Percentiles rank a stretch among this genome's conserved stretches.
Conservation (phyloP, 306 rosid genomes). For the Carpinus fangiana region DNA sequence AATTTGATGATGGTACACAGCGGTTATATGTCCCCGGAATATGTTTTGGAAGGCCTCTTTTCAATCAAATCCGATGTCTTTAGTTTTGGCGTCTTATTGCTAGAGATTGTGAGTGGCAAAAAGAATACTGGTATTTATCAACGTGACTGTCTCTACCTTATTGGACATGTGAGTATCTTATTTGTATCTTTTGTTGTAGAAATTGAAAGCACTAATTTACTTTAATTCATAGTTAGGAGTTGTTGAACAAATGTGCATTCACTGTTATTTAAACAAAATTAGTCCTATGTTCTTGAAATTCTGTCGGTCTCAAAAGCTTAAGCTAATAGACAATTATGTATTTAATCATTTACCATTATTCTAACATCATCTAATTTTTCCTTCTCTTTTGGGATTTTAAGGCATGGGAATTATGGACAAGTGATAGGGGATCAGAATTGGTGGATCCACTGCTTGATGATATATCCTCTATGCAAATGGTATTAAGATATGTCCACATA, state of each 20-base stretch:
- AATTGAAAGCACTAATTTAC: background rate
- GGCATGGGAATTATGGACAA: constrained; percentile 45
- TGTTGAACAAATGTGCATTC: background rate
- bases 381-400: background rate
- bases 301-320: no score
- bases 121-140: constrained; percentile 21
- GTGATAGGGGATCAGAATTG: constrained; percentile 6
- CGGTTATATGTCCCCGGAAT: constrained; percentile 56
- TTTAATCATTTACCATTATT: background rate
- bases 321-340: no score
- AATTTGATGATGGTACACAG: constrained; percentile 21
- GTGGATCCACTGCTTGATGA: constrained; percentile 21
- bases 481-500: constrained; percentile 31
- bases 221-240: background rate
- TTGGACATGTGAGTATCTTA: constrained; percentile 30
- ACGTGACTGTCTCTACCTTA: background rate
- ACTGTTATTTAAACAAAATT: no score
- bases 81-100: constrained; percentile 45
- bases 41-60: constrained; percentile 36
- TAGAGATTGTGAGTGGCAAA: constrained; percentile 40
- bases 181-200: background rate
- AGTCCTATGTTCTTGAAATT: no score
- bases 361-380: background rate
- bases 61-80: constrained; percentile 47
- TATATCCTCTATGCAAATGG: background rate